These are phyloP conservation scores for Lyophyllum semitale DNA, from an alignment of 768 basidiomycete genomes.

Conservation along the genomic window DNA sequence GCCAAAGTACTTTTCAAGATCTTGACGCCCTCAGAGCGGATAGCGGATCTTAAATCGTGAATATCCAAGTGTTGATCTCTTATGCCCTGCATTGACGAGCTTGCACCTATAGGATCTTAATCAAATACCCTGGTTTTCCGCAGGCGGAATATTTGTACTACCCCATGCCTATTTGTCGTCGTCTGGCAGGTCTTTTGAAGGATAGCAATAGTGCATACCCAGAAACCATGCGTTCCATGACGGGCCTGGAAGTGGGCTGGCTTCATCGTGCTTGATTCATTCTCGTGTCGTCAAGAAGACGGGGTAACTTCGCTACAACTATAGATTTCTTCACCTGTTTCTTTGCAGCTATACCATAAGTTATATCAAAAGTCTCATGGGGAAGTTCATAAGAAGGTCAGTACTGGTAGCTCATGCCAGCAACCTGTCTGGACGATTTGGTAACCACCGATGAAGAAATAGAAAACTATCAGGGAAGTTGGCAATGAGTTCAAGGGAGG, in stretches of 20 bases:
- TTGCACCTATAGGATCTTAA: constrained; percentile 45
- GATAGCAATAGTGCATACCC: constrained; percentile 83
- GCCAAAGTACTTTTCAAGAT: constrained; percentile 89
- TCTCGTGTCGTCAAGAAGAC: neutral
- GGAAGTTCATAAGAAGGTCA: too few relatives aligned
- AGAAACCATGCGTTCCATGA: constrained; percentile 74
- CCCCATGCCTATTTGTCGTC: constrained; percentile 74
- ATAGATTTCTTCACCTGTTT: neutral
- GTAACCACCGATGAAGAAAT: too few relatives aligned
- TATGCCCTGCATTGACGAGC: constrained; percentile 3
- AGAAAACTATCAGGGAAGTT: too few relatives aligned
- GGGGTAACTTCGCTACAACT: neutral
- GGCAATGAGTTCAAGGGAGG: too few relatives aligned
- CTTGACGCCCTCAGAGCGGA: constrained; percentile 57
- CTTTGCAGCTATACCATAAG: neutral
- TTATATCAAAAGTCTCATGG: neutral
- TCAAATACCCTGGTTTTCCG: constrained; percentile 79
- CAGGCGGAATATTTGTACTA: constrained; percentile 90
- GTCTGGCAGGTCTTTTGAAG: constrained; percentile 66
- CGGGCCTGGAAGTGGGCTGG: constrained; percentile 83
- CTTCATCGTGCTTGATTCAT: constrained; percentile 44
- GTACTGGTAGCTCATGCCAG: too few relatives aligned
- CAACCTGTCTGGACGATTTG: neutral
- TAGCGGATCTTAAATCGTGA: constrained; percentile 56
- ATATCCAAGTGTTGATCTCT: constrained; percentile 14